Percentiles rank a stretch among this genome's conserved stretches.
phyloP scores from a whole-genome alignment of 2,329 filamentous ascomycete species.

The Colletotrichum sp. region DNA sequence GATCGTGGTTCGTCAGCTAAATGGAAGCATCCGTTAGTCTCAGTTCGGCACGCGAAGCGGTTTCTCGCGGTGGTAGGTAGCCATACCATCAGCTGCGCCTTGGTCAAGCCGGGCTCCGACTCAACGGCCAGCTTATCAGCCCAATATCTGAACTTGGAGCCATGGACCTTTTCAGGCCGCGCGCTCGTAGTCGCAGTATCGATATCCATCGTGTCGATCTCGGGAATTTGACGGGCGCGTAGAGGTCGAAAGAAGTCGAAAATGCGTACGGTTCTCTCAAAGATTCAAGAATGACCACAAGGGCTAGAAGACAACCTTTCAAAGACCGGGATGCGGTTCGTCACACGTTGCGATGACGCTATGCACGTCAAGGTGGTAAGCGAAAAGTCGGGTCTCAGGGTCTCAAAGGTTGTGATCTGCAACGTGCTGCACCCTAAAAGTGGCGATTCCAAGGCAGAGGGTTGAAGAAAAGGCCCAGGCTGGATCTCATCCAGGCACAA shows the following conservation, averaged over 20 bases:
- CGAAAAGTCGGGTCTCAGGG: constrained; percentile 1
- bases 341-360: constrained; percentile 13
- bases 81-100: constrained; percentile 77
- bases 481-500: neutral
- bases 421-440: neutral
- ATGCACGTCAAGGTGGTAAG: neutral
- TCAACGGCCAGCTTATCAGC: constrained; percentile 72
- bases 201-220: constrained; percentile 1
- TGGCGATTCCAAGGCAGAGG: constrained; percentile 9
- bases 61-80: neutral
- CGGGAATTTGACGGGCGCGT: neutral
- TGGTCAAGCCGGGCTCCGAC: constrained; percentile 77
- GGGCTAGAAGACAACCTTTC: neutral
- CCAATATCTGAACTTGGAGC: constrained; percentile 45
- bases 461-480: neutral
- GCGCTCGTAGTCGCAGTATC: constrained; percentile 21
- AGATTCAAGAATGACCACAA: neutral
- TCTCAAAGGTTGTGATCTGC: constrained; percentile 9
- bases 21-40: neutral
- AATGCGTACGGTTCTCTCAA: neutral
- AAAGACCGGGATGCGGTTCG: neutral
- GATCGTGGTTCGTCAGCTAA: constrained; percentile 80
- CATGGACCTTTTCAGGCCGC: constrained; percentile 28
- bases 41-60: neutral
- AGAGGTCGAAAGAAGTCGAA: neutral